A percentile compares a stretch with the other conserved stretches of the same genome.
Evolutionary conservation across 106 monocot species (phyloP).

Genomic region (Gastrodia elata): DNA sequence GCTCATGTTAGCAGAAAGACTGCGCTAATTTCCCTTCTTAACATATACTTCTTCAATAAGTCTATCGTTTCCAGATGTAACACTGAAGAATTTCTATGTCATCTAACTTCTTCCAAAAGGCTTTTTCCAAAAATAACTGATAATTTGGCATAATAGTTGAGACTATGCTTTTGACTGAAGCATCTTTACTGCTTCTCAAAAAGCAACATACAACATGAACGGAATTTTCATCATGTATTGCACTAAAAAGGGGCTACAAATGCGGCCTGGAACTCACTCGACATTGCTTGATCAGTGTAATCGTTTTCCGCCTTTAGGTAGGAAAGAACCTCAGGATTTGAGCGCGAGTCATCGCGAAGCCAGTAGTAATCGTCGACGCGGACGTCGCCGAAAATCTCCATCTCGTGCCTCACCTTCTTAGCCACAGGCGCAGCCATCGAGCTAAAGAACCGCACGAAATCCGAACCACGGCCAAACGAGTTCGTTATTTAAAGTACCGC

Average conservation of each 20-base stretch:
- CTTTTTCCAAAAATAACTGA: too few species aligned
- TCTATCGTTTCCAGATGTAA: too few species aligned
- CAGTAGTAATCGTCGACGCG: conserved; percentile 91
- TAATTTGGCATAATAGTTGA: too few species aligned
- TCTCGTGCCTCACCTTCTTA: conserved; percentile 73
- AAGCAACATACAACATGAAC: background rate
- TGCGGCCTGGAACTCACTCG: conserved; percentile 35
- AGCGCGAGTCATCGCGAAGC: conserved; percentile 89
- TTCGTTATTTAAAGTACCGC: background rate
- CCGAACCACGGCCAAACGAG: background rate
- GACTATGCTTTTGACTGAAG: too few species aligned
- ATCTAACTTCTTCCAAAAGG: too few species aligned
- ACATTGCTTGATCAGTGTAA: conserved; percentile 59
- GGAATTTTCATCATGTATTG: background rate
- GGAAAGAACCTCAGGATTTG: conserved; percentile 50
- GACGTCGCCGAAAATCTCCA: conserved; percentile 87
- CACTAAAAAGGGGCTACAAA: background rate
- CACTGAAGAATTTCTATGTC: too few species aligned
- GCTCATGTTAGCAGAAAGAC: background rate
- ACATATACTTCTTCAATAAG: too few species aligned
- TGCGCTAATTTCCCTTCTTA: background rate
- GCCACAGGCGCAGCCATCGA: conserved; percentile 40
- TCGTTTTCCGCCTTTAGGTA: conserved; percentile 75
- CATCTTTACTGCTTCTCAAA: too few species aligned
- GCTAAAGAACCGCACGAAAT: background rate